Evolutionary conservation across 1,284 basidiomycete species (phyloP).

Genomic region (Malassezia arunalokei): DNA sequence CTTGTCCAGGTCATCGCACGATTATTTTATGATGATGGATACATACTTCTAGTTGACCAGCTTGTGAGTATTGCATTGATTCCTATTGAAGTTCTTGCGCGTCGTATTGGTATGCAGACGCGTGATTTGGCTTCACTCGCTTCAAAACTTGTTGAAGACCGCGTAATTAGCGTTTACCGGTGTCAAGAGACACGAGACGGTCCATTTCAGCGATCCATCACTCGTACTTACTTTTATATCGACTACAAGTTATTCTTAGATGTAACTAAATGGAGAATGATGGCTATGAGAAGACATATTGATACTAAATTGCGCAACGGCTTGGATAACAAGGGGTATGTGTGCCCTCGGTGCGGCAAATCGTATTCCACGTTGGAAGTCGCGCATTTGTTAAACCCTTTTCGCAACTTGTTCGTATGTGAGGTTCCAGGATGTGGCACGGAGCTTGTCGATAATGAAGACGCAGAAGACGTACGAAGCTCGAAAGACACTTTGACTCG

Average conservation of each 20-base stretch:
- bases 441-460: slow-evolving; percentile 82
- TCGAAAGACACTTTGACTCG: slow-evolving; percentile 88
- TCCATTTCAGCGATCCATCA: slow-evolving; percentile 16
- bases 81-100: slow-evolving; percentile 81
- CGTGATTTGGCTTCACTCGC: slow-evolving; percentile 88
- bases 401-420: slow-evolving; percentile 37
- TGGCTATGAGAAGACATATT: slow-evolving; percentile 81
- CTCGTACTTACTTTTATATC: slow-evolving; percentile 70
- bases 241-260: slow-evolving; percentile 91
- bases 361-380: slow-evolving; percentile 77
- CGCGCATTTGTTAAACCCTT: slow-evolving; percentile 64
- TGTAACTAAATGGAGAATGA: slow-evolving; percentile 91
- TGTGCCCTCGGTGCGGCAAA: slow-evolving; percentile 77
- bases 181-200: slow-evolving; percentile 7
- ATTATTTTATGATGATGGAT: slow-evolving; percentile 86
- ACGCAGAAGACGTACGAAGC: slow-evolving; percentile 66
- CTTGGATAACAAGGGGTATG: slow-evolving; percentile 85
- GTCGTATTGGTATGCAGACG: slow-evolving; percentile 70
- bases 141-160: slow-evolving; percentile 70
- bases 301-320: slow-evolving; percentile 50
- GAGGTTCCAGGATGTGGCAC: slow-evolving; percentile 48
- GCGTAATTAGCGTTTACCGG: slow-evolving; percentile 52
- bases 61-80: slow-evolving; percentile 81
- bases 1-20: slow-evolving; percentile 85
- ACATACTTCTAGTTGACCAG: slow-evolving; percentile 81